A percentile compares a stretch with the other conserved stretches of the same genome.
Conservation (phyloP, 768 basidiomycete species). For the Collybiopsis confluens region DNA sequence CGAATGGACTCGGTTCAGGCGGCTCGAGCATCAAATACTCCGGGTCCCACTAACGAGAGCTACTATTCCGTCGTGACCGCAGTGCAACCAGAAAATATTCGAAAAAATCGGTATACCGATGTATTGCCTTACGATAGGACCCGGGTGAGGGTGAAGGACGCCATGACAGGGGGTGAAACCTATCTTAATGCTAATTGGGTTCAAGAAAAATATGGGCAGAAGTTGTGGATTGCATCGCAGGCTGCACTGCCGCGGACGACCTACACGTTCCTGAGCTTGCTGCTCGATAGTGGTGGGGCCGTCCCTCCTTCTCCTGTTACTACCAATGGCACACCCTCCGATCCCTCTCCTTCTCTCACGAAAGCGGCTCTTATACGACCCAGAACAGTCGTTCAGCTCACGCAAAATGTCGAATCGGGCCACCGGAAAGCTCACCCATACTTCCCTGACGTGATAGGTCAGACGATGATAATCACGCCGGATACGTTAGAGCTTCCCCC, state of each 20-base stretch:
- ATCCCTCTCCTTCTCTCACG: constrained; percentile 14
- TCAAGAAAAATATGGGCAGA: constrained; percentile 64
- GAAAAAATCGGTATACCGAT: constrained; percentile 66
- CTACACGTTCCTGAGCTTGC: constrained; percentile 72
- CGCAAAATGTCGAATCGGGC: constrained; percentile 65
- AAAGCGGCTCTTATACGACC: constrained; percentile 30
- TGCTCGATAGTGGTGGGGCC: constrained; percentile 49
- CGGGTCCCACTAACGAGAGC: background rate
- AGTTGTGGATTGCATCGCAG: constrained; percentile 85
- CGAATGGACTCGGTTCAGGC: background rate
- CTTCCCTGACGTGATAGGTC: constrained; percentile 60
- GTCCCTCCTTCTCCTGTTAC: constrained; percentile 44
- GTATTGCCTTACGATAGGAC: constrained; percentile 82
- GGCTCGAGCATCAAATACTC: background rate
- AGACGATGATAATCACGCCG: constrained; percentile 42
- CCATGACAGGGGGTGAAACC: constrained; percentile 19
- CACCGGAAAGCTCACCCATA: constrained; percentile 74
- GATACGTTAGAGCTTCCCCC: constrained; percentile 27
- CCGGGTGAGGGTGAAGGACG: constrained; percentile 47
- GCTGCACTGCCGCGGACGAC: constrained; percentile 69
- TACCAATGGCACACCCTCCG: constrained; percentile 21
- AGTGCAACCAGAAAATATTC: constrained; percentile 24
- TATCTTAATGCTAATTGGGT: constrained; percentile 90
- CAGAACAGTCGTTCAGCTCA: constrained; percentile 80
- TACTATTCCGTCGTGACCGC: constrained; percentile 2